Percentiles rank a stretch among this genome's conserved stretches.
Evolutionary conservation across 2,329 filamentous ascomycete genomes (phyloP).

Genomic region (Diaporthe sp.): DNA sequence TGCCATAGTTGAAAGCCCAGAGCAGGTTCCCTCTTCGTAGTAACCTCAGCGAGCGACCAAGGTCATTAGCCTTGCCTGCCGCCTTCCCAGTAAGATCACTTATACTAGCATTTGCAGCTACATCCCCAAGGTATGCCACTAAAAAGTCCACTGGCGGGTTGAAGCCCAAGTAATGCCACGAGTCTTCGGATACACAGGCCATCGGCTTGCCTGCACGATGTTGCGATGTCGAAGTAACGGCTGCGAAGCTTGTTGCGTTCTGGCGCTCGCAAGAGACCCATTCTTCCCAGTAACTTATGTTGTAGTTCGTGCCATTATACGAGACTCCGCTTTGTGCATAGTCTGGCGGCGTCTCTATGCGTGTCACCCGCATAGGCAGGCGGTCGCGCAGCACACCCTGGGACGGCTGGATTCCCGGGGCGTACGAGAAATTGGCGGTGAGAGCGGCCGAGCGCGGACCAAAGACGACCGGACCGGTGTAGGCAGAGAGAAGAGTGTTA

Average conservation of each 20-base stretch:
- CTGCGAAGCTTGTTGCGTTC: slow-evolving; percentile 42
- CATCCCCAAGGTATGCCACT: slow-evolving; percentile 43
- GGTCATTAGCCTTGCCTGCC: slow-evolving; percentile 41
- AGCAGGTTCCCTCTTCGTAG: slow-evolving; percentile 42
- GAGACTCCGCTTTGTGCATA: slow-evolving; percentile 43
- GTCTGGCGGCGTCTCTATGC: slow-evolving; percentile 45
- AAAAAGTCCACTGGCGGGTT: slow-evolving; percentile 45
- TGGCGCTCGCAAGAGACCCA: slow-evolving; percentile 42
- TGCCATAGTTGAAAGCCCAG: slow-evolving; percentile 46
- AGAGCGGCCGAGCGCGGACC: slow-evolving; percentile 45
- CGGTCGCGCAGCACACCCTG: slow-evolving; percentile 41
- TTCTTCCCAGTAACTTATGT: slow-evolving; percentile 44
- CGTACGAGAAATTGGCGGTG: slow-evolving; percentile 42
- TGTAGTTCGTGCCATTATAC: slow-evolving; percentile 43
- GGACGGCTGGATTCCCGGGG: slow-evolving; percentile 44
- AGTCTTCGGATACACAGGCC: slow-evolving; percentile 41
- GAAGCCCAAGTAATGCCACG: slow-evolving; percentile 44
- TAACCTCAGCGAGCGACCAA: slow-evolving; percentile 43
- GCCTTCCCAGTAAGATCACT: slow-evolving; percentile 41
- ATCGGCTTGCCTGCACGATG: slow-evolving; percentile 44
- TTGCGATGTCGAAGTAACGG: slow-evolving; percentile 43
- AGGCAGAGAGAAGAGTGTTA: slow-evolving; percentile 39
- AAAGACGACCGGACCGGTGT: slow-evolving; percentile 43
- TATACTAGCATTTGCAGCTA: slow-evolving; percentile 42
- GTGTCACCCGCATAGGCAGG: slow-evolving; percentile 45